phyloP scores from a whole-genome alignment of 129 eudicot species.

The Pseudognaphalium luteoalbum region DNA sequence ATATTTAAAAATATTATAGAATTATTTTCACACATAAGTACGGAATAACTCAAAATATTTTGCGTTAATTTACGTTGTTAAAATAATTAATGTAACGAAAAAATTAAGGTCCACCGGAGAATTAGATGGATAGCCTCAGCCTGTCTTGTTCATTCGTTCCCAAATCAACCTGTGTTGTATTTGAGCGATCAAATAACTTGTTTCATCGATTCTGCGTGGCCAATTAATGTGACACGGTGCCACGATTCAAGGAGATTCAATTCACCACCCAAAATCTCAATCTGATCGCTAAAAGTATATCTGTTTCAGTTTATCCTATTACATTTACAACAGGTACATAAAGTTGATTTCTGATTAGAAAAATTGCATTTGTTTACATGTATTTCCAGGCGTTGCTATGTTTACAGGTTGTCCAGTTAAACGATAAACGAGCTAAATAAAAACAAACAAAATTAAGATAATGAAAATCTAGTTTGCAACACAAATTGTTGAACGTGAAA shows the following conservation, averaged over 20 bases:
- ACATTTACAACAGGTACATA: not conserved
- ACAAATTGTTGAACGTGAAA: no score
- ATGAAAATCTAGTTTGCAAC: no score
- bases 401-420: no score
- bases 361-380: no score
- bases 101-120: conserved; percentile 18
- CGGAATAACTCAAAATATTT: no score
- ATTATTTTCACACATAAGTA: no score
- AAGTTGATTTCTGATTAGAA: no score
- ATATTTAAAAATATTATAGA: no score
- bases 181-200: not conserved
- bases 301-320: not conserved
- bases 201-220: not conserved
- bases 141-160: not conserved
- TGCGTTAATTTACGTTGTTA: no score
- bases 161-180: not conserved
- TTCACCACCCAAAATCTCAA: conserved; percentile 6
- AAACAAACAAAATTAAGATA: not conserved
- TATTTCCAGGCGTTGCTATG: no score
- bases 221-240: not conserved
- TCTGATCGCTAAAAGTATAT: not conserved
- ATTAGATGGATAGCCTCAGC: conserved; percentile 20
- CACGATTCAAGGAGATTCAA: conserved; percentile 4
- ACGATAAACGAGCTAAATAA: not conserved
- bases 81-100: not conserved